phyloP scores from a whole-genome alignment of 192 early-diverging fungal species.

The Coemansia sp. region DNA sequence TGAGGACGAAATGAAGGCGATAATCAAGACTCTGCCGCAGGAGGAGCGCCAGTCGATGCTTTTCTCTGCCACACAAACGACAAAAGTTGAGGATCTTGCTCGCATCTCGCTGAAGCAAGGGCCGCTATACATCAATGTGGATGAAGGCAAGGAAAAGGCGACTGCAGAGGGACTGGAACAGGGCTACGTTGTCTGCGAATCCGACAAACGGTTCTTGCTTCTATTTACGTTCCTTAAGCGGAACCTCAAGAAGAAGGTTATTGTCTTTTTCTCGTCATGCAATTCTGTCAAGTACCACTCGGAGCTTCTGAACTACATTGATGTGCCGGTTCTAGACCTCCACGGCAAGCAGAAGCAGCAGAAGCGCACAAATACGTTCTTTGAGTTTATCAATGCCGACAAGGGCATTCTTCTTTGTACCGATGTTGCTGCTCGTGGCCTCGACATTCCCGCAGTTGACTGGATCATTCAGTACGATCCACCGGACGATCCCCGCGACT shows the following conservation, averaged over 20 bases:
- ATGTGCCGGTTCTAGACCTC: conserved; percentile 96
- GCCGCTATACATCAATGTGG: conserved; percentile 98
- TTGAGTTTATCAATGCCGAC: conserved; percentile 96
- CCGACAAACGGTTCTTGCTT: conserved; percentile 91
- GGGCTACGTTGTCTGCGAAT: conserved; percentile 94
- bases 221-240: conserved; percentile 98
- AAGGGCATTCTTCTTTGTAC: conserved; percentile 93
- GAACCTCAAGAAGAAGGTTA: conserved; percentile 96
- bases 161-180: conserved; percentile 97
- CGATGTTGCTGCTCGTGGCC: conserved; percentile 95
- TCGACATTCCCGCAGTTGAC: conserved; percentile 97
- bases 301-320: conserved; percentile 98
- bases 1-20: conserved; percentile 98
- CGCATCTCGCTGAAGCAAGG: conserved; percentile 96
- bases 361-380: conserved; percentile 98
- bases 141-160: conserved; percentile 92
- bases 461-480: conserved; percentile 99
- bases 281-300: conserved; percentile 98
- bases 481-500: conserved; percentile 98
- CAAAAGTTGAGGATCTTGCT: conserved; percentile 96
- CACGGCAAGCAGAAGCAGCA: conserved; percentile 98
- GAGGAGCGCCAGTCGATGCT: conserved; percentile 95
- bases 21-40: conserved; percentile 87
- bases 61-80: conserved; percentile 99
- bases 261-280: conserved; percentile 98